Percentiles rank a stretch among this genome's conserved stretches.
phyloP scores from a whole-genome alignment of 345 rosid species.

The Brassica juncea region DNA sequence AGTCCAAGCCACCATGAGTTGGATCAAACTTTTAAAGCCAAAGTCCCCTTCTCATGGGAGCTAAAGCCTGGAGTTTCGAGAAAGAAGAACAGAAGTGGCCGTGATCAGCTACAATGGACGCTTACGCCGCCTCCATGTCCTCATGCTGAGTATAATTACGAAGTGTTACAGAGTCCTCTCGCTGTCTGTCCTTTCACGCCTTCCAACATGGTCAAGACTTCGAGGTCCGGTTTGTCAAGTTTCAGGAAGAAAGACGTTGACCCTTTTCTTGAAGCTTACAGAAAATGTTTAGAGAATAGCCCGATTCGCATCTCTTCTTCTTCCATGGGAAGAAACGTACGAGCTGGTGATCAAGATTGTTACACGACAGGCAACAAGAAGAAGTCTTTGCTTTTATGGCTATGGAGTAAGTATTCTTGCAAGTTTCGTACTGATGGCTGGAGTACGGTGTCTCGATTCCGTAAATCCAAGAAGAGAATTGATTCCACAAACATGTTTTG shows the following conservation, averaged over 20 bases:
- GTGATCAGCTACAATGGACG: conserved; percentile 29
- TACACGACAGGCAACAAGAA: conserved; percentile 9
- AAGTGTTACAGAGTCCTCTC: conserved; percentile 21
- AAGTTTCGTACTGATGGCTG: conserved; percentile 25
- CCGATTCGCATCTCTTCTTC: conserved; percentile 22
- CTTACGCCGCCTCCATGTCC: conserved; percentile 35
- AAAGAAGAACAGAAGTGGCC: conserved; percentile 16
- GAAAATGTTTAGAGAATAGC: conserved; percentile 31
- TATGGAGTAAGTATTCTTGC: conserved; percentile 37
- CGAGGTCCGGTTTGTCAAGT: conserved; percentile 25
- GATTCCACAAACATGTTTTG: neutral
- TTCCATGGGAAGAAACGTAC: conserved; percentile 12
- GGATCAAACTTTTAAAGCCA: conserved; percentile 31
- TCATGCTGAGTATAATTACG: conserved; percentile 10
- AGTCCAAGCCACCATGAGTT: conserved; percentile 29
- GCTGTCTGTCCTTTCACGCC: conserved; percentile 22
- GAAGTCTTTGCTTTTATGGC: conserved; percentile 26
- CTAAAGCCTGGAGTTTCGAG: conserved; percentile 39
- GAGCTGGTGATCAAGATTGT: conserved; percentile 8
- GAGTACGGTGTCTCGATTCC: conserved; percentile 4
- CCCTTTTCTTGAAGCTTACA: conserved; percentile 40
- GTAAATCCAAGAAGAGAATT: conserved; percentile 21
- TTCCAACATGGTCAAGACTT: conserved; percentile 3
- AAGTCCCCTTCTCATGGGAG: conserved; percentile 41
- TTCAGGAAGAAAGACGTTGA: conserved; percentile 37